These are phyloP conservation scores for Penicillium expansum DNA, from an alignment of 2,329 filamentous ascomycete species.

Conservation along the genomic window DNA sequence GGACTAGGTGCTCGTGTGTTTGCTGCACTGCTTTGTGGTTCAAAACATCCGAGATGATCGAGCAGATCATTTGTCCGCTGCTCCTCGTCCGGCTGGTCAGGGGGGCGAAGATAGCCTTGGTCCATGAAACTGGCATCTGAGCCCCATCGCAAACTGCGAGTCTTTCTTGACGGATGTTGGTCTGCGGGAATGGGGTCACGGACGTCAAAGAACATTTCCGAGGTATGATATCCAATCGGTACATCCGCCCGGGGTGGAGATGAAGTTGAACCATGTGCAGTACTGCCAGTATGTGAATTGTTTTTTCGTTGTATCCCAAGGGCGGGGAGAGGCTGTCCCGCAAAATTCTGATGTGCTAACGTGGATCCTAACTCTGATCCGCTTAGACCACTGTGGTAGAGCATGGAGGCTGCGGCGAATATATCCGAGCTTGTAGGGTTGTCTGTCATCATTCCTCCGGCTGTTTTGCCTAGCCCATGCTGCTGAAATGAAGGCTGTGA, in stretches of 20 bases:
- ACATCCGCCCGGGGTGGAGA: slow-evolving; percentile 22
- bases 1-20: slow-evolving; percentile 62
- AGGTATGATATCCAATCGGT: slow-evolving; percentile 36
- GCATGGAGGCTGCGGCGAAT: slow-evolving; percentile 55
- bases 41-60: slow-evolving; percentile 57
- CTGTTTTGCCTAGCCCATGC: slow-evolving; percentile 27
- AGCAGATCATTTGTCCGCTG: slow-evolving; percentile 56
- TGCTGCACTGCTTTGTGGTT: slow-evolving; percentile 56
- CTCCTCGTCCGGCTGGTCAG: slow-evolving; percentile 58
- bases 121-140: slow-evolving; percentile 64
- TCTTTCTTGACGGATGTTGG: slow-evolving; percentile 42
- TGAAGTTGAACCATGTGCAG: slow-evolving; percentile 11
- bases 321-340: slow-evolving; percentile 21
- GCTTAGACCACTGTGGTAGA: slow-evolving; percentile 39
- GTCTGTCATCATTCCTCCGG: slow-evolving; percentile 24
- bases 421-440: slow-evolving; percentile 48
- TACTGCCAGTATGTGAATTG: slow-evolving; percentile 20
- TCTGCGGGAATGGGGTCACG: slow-evolving; percentile 34
- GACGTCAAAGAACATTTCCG: slow-evolving; percentile 40
- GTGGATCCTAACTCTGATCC: slow-evolving; percentile 30
- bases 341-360: slow-evolving; percentile 31
- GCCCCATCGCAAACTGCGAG: slow-evolving; percentile 58
- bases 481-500: slow-evolving; percentile 50
- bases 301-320: slow-evolving; percentile 19
- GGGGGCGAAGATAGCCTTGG: slow-evolving; percentile 59